Percentiles rank a stretch among this genome's conserved stretches.
These are phyloP conservation scores for Lactarius vividus DNA, from an alignment of 768 basidiomycete genomes.

Conservation along the genomic window DNA sequence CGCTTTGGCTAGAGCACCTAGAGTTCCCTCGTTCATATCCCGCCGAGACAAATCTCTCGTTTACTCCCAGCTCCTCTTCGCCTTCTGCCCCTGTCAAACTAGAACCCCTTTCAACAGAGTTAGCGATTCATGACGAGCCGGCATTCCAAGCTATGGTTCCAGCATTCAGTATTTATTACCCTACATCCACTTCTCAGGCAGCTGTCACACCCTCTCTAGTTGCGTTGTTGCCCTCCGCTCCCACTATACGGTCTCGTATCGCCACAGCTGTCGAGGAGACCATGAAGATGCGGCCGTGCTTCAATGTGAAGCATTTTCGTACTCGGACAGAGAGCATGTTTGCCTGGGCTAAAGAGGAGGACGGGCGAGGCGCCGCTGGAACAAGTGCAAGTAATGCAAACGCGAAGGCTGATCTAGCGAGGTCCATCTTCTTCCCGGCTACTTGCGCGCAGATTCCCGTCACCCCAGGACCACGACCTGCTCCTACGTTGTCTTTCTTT, in stretches of 20 bases:
- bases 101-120: constrained; percentile 20
- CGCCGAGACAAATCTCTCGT: constrained; percentile 24
- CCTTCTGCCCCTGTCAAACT: constrained; percentile 26
- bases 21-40: constrained; percentile 33
- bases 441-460: constrained; percentile 4
- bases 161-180: constrained; percentile 24
- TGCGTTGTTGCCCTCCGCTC: constrained; percentile 40
- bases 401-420: constrained; percentile 25
- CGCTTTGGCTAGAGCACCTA: constrained; percentile 62
- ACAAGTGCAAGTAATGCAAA: constrained; percentile 9
- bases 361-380: constrained; percentile 25
- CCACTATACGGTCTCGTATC: constrained; percentile 39
- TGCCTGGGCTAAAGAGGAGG: constrained; percentile 38
- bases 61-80: constrained; percentile 17
- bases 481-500: constrained; percentile 28
- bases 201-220: constrained; percentile 42
- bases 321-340: constrained; percentile 46
- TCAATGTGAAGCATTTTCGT: constrained; percentile 49
- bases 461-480: background rate
- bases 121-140: constrained; percentile 27
- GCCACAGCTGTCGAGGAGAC: constrained; percentile 41
- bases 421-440: constrained; percentile 24
- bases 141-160: constrained; percentile 26
- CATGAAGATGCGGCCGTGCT: constrained; percentile 48
- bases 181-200: constrained; percentile 29